phyloP scores from a whole-genome alignment of 768 basidiomycete species.

The Tubosaeta brunneosetosa region DNA sequence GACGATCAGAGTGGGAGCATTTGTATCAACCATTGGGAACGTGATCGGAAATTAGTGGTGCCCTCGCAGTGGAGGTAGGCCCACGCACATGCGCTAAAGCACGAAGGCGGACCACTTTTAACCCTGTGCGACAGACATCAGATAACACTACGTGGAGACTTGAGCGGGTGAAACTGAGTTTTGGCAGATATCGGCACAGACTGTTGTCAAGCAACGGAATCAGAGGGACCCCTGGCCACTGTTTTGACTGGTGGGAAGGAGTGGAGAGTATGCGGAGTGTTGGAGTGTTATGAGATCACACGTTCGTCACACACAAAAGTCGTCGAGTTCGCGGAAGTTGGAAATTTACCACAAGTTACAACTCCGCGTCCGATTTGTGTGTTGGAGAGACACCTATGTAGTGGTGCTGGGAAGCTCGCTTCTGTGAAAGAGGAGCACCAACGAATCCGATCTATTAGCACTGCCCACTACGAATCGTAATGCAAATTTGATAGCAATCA shows the following conservation, averaged over 20 bases:
- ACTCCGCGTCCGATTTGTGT: not conserved
- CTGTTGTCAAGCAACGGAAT: not conserved
- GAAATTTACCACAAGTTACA: not conserved
- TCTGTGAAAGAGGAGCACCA: no score
- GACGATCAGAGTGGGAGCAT: slow-evolving; percentile 9
- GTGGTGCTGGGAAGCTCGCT: no score
- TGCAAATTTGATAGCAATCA: no score
- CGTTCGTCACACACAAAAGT: not conserved
- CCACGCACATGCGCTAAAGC: no score
- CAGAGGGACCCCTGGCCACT: not conserved
- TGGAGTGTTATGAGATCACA: not conserved
- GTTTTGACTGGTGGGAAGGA: not conserved
- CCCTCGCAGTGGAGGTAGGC: no score
- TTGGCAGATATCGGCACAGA: not conserved
- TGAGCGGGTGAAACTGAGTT: not conserved
- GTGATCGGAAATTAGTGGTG: no score
- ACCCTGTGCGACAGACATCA: not conserved
- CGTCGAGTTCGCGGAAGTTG: not conserved
- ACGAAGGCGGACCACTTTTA: no score
- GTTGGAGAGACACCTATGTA: no score
- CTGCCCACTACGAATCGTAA: no score
- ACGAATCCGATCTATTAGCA: no score
- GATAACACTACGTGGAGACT: not conserved
- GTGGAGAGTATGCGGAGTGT: not conserved
- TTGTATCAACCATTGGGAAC: no score